Evolutionary conservation across 371 early-diverging fungal genomes (phyloP).

Genomic region (Mucor piriformis): DNA sequence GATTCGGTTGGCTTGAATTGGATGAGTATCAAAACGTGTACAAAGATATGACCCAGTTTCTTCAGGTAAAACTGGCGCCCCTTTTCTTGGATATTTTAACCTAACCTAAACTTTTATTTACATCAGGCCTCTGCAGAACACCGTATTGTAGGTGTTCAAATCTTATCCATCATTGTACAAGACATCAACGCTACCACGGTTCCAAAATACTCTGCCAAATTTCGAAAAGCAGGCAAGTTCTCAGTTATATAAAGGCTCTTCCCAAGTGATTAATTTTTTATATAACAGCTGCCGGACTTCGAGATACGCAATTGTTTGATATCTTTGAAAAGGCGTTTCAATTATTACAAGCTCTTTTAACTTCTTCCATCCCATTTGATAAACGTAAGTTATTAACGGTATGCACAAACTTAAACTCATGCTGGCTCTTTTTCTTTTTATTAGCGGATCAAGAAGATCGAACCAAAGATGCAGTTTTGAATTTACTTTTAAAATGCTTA

Average conservation of each 20-base stretch:
- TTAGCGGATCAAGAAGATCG: slow-evolving; percentile 46
- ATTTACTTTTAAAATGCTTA: slow-evolving; percentile 69
- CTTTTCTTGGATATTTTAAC: not conserved
- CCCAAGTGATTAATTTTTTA: not conserved
- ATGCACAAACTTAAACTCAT: not conserved
- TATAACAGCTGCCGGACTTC: slow-evolving; percentile 72
- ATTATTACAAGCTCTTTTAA: slow-evolving; percentile 53
- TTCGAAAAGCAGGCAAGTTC: slow-evolving; percentile 65
- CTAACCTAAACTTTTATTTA: not conserved
- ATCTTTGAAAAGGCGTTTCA: slow-evolving; percentile 67
- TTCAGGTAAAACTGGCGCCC: slow-evolving; percentile 44
- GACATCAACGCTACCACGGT: slow-evolving; percentile 61
- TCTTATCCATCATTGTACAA: slow-evolving; percentile 56
- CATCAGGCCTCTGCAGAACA: slow-evolving; percentile 59
- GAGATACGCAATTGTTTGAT: slow-evolving; percentile 72
- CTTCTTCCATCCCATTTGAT: slow-evolving; percentile 35
- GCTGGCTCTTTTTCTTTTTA: not conserved
- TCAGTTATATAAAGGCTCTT: not conserved
- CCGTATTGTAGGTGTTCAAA: slow-evolving; percentile 62
- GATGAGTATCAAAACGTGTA: slow-evolving; percentile 67
- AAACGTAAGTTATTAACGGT: slow-evolving; percentile 29
- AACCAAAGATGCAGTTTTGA: slow-evolving; percentile 59
- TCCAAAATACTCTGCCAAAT: slow-evolving; percentile 60
- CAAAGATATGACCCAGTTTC: slow-evolving; percentile 65
- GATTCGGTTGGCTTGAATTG: slow-evolving; percentile 78